A percentile compares a stretch with the other conserved stretches of the same genome.
Evolutionary conservation across 2,329 filamentous ascomycete genomes (phyloP).

Genomic region (Aureobasidium sp.): DNA sequence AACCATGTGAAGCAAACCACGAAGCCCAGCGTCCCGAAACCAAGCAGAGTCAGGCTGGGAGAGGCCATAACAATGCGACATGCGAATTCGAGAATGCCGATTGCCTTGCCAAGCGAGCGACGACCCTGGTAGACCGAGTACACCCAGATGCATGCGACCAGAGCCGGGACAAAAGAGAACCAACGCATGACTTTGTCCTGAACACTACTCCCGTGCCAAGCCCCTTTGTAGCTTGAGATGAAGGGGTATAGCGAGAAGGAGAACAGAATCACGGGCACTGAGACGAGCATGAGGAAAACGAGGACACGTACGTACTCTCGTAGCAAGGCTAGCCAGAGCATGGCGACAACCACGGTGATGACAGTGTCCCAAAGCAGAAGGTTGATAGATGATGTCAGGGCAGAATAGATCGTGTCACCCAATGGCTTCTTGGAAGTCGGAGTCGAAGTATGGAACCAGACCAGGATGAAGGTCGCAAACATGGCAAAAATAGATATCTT

Average conservation of each 20-base stretch:
- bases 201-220: slow-evolving; percentile 64
- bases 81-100: slow-evolving; percentile 86
- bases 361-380: slow-evolving; percentile 86
- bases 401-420: slow-evolving; percentile 91
- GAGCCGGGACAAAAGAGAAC: slow-evolving; percentile 68
- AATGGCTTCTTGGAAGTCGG: slow-evolving; percentile 62
- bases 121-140: slow-evolving; percentile 77
- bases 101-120: slow-evolving; percentile 71
- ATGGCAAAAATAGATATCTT: slow-evolving; percentile 76
- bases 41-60: slow-evolving; percentile 74
- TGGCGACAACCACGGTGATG: slow-evolving; percentile 78
- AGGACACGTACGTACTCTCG: slow-evolving; percentile 82
- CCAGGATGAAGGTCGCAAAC: slow-evolving; percentile 80
- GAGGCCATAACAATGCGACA: slow-evolving; percentile 82
- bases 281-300: slow-evolving; percentile 71
- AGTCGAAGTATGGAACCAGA: slow-evolving; percentile 79
- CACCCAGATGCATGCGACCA: slow-evolving; percentile 70
- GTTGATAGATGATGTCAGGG: slow-evolving; percentile 77
- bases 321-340: slow-evolving; percentile 83
- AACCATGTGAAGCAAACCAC: slow-evolving; percentile 90
- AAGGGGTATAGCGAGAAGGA: slow-evolving; percentile 90
- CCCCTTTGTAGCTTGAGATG: slow-evolving; percentile 77
- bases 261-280: slow-evolving; percentile 77
- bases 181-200: slow-evolving; percentile 89
- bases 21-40: slow-evolving; percentile 65